Percentiles rank a stretch among this genome's conserved stretches.
Conservation (phyloP, 2,329 filamentous ascomycete species). For the Neospermospora avenae region DNA sequence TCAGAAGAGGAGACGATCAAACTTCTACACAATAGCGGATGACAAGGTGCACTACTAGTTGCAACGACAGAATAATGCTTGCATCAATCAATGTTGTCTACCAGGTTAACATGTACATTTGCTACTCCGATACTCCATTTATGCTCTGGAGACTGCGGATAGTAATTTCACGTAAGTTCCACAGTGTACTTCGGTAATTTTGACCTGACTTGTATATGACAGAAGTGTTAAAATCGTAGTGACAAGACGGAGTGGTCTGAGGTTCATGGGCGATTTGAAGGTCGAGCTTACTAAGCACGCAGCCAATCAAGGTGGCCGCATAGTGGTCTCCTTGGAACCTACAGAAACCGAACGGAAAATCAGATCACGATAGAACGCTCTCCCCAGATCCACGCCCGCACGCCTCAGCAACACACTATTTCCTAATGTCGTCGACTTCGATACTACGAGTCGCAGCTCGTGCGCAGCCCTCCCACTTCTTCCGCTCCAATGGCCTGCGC, state of each 20-base stretch:
- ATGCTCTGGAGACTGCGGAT: too few relatives aligned
- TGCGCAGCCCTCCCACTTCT: slow-evolving; percentile 55
- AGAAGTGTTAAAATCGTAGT: too few relatives aligned
- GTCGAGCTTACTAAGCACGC: not conserved
- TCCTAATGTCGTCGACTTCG: slow-evolving; percentile 62
- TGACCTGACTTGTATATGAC: too few relatives aligned
- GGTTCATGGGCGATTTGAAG: not conserved
- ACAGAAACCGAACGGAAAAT: slow-evolving; percentile 10
- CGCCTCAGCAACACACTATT: slow-evolving; percentile 25
- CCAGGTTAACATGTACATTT: too few relatives aligned
- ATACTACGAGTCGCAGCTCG: slow-evolving; percentile 71
- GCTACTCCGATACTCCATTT: too few relatives aligned
- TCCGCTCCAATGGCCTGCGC: slow-evolving; percentile 61
- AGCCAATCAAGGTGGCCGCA: slow-evolving; percentile 1
- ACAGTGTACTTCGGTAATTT: too few relatives aligned
- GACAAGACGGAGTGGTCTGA: slow-evolving; percentile 5
- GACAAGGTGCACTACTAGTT: too few relatives aligned
- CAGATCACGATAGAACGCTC: slow-evolving; percentile 7
- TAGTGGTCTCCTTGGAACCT: not conserved
- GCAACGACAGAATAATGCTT: too few relatives aligned
- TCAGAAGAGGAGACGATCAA: too few relatives aligned
- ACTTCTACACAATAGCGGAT: too few relatives aligned
- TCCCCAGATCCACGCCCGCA: slow-evolving; percentile 12
- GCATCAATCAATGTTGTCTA: too few relatives aligned
- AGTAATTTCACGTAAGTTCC: too few relatives aligned